Percentiles rank a stretch among this genome's conserved stretches.
Conservation (phyloP, 164 flowering plant species). For the Aristolochia californica region DNA sequence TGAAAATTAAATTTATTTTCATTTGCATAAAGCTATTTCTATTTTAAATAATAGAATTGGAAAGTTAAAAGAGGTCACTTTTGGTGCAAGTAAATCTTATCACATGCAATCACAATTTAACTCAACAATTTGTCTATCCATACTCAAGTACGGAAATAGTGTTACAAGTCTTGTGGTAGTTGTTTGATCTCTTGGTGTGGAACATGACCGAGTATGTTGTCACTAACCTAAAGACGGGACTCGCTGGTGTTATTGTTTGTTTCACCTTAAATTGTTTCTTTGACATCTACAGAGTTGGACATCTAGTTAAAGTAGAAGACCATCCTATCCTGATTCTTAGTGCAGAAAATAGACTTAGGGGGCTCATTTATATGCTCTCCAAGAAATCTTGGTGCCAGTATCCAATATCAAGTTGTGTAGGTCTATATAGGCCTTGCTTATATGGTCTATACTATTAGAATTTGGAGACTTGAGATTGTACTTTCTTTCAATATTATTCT, state of each 20-base stretch:
- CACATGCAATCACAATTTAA: too few species aligned
- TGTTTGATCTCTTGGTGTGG: too few species aligned
- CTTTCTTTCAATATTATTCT: background rate
- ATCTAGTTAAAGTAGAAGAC: slow-evolving; percentile 64
- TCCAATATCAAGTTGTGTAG: slow-evolving; percentile 95
- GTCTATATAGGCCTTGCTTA: slow-evolving; percentile 95
- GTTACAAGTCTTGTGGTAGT: too few species aligned
- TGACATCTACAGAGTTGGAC: slow-evolving; percentile 78
- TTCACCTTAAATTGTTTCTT: slow-evolving; percentile 85
- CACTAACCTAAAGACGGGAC: slow-evolving; percentile 59
- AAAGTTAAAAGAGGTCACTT: too few species aligned
- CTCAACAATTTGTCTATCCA: too few species aligned
- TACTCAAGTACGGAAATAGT: too few species aligned
- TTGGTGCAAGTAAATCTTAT: too few species aligned
- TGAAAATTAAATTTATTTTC: too few species aligned
- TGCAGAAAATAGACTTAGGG: slow-evolving; percentile 88
- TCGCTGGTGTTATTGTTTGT: slow-evolving; percentile 95
- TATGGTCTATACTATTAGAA: slow-evolving; percentile 47
- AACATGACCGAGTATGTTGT: background rate
- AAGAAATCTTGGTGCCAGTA: slow-evolving; percentile 99
- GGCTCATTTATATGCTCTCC: too few species aligned
- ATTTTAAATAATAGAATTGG: too few species aligned
- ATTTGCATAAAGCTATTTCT: too few species aligned
- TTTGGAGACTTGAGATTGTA: background rate
- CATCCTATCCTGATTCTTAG: slow-evolving; percentile 79